Evolutionary conservation across 2,329 filamentous ascomycete genomes (phyloP).

Genomic region (Grosmannia clavigera): DNA sequence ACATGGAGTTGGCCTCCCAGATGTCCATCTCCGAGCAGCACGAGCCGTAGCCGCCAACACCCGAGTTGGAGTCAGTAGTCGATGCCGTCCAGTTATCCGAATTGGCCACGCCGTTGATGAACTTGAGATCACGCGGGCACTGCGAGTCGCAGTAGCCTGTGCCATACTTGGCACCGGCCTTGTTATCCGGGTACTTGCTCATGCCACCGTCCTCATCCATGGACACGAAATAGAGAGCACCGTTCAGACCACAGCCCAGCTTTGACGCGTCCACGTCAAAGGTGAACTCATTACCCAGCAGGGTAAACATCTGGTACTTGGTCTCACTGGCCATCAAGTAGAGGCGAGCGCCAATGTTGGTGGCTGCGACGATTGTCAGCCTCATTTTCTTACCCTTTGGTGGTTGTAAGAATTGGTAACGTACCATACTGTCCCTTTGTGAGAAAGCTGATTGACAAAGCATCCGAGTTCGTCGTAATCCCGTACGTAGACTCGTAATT

Average conservation of each 20-base stretch:
- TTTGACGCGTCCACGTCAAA: slow-evolving; percentile 54
- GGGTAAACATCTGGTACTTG: slow-evolving; percentile 35
- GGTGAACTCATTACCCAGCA: slow-evolving; percentile 49
- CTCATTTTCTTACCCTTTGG: not conserved
- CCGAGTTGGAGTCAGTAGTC: slow-evolving; percentile 36
- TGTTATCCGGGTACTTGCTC: slow-evolving; percentile 28
- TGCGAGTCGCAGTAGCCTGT: slow-evolving; percentile 39
- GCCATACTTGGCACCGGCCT: slow-evolving; percentile 36
- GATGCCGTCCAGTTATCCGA: slow-evolving; percentile 33
- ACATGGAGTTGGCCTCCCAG: slow-evolving; percentile 52
- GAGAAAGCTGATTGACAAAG: slow-evolving; percentile 35
- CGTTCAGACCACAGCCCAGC: slow-evolving; percentile 52
- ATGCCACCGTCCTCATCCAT: slow-evolving; percentile 40
- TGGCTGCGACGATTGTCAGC: slow-evolving; percentile 14
- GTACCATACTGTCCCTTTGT: slow-evolving; percentile 24
- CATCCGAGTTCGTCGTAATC: slow-evolving; percentile 34
- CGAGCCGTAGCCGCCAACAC: slow-evolving; percentile 33
- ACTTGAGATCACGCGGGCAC: slow-evolving; percentile 33
- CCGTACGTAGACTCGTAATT: slow-evolving; percentile 40
- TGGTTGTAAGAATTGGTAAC: slow-evolving; percentile 4
- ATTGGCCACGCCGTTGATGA: slow-evolving; percentile 28
- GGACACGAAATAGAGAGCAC: slow-evolving; percentile 39
- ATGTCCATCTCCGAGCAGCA: slow-evolving; percentile 47
- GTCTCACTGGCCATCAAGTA: slow-evolving; percentile 19
- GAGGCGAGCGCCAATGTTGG: slow-evolving; percentile 23